Evolutionary conservation across 208 protist species (phyloP).

Genomic region (Trypanosoma cruzi): DNA sequence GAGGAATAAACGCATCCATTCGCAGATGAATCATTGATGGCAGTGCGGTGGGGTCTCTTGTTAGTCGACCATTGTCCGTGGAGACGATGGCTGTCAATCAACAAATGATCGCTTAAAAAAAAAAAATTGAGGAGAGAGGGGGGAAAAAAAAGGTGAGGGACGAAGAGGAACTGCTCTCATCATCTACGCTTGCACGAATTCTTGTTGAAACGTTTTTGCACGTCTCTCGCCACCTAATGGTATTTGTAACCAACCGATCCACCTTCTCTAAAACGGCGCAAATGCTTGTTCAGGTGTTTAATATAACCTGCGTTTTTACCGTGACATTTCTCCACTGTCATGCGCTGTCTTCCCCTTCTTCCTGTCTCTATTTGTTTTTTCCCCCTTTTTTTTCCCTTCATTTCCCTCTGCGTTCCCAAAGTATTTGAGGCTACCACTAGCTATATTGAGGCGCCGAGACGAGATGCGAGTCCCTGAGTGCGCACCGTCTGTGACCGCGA

Average conservation of each 20-base stretch:
- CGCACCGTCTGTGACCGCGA: neutral
- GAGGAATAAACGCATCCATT: neutral
- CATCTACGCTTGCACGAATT: neutral
- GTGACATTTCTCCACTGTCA: neutral
- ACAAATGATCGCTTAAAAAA: conserved; percentile 1
- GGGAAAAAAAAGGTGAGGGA: too few relatives aligned
- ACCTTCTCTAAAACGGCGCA: neutral
- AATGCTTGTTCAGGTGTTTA: neutral
- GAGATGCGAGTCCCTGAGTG: neutral
- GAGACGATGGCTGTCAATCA: neutral
- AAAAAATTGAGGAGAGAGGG: conserved; percentile 4
- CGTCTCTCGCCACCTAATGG: neutral
- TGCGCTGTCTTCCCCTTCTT: neutral
- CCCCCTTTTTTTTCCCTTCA: conserved; percentile 15
- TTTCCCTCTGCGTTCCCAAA: neutral
- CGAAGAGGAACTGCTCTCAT: neutral
- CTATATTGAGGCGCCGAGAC: neutral
- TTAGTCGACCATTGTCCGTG: neutral
- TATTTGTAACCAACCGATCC: neutral
- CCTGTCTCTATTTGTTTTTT: too few relatives aligned
- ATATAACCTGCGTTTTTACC: neutral
- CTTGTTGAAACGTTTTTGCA: neutral
- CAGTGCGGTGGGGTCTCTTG: neutral
- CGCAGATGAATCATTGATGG: neutral
- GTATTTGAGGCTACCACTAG: neutral